A percentile compares a stretch with the other conserved stretches of the same genome.
Conservation (phyloP, 345 rosid species). For the Dipteronia dyeriana region DNA sequence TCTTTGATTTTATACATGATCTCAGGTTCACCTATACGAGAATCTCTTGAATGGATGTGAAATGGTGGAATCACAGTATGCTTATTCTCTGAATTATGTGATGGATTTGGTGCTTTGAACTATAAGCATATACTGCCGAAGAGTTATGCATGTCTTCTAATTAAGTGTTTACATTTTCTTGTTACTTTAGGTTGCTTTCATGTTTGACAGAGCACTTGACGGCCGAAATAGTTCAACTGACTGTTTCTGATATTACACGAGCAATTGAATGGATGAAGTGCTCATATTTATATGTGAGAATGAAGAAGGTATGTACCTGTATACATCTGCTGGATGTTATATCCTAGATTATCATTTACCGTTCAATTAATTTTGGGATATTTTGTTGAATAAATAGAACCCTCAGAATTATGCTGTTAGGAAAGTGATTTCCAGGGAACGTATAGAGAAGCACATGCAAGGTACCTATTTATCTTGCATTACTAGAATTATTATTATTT, state of each 20-base stretch:
- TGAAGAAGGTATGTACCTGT: conserved; percentile 70
- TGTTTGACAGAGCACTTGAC: conserved; percentile 93
- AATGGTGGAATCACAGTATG: conserved; percentile 96
- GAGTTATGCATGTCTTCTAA: conserved; percentile 5
- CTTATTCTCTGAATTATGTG: conserved; percentile 23
- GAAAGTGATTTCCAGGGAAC: conserved; percentile 76
- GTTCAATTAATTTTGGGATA: conserved; percentile 14
- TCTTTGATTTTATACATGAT: conserved; percentile 25
- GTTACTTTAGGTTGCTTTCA: conserved; percentile 70
- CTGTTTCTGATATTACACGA: conserved; percentile 73
- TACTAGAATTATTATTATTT: conserved; percentile 17
- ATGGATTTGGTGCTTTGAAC: conserved; percentile 1
- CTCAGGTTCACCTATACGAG: conserved; percentile 90
- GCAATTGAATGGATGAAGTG: conserved; percentile 99
- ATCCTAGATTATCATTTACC: conserved; percentile 8
- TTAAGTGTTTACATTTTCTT: conserved; percentile 19
- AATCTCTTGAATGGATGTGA: conserved; percentile 93
- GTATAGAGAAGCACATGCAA: conserved; percentile 83
- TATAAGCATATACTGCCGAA: conserved; percentile 10
- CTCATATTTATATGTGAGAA: conserved; percentile 86
- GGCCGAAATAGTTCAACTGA: conserved; percentile 95
- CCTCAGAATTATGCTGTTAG: conserved; percentile 82
- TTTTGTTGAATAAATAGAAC: conserved; percentile 49
- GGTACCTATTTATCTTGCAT: conserved; percentile 38
- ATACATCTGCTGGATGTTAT: conserved; percentile 9